These are phyloP conservation scores for Edhazardia aedis DNA, from an alignment of 371 early-diverging fungal genomes.

Conservation along the genomic window DNA sequence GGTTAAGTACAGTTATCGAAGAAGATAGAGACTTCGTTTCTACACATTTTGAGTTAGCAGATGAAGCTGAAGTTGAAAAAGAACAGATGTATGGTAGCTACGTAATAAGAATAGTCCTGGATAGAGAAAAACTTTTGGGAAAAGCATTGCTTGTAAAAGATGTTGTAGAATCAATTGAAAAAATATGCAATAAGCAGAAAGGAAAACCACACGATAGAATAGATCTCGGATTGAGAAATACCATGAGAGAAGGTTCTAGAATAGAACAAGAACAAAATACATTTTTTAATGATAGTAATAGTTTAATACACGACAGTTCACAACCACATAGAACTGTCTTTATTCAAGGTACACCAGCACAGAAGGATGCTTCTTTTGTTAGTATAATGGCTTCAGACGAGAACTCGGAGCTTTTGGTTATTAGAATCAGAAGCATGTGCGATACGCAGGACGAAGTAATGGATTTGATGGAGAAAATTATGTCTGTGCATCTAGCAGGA, in stretches of 20 bases:
- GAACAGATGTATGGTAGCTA: slow-evolving; percentile 52
- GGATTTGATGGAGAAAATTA: slow-evolving; percentile 58
- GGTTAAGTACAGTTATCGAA: slow-evolving; percentile 55
- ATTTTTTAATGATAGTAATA: no score
- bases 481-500: slow-evolving; percentile 69
- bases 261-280: no score
- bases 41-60: slow-evolving; percentile 64
- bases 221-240: no score
- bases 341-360: background rate
- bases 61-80: slow-evolving; percentile 50
- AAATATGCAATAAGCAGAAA: slow-evolving; percentile 54
- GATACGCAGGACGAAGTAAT: slow-evolving; percentile 57
- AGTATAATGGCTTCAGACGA: slow-evolving; percentile 69
- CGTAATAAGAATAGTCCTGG: slow-evolving; percentile 71
- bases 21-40: slow-evolving; percentile 76
- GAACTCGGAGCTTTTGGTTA: slow-evolving; percentile 62
- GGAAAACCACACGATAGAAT: no score
- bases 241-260: no score
- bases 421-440: slow-evolving; percentile 61
- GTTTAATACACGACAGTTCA: no score
- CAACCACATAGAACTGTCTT: no score
- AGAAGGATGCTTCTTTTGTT: no score
- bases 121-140: slow-evolving; percentile 60
- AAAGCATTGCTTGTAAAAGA: slow-evolving; percentile 63
- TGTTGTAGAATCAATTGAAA: slow-evolving; percentile 50